Base-by-base conservation (phyloP, 2,329 filamentous ascomycete genomes). In the Ascochyta viciae-villosae region DNA sequence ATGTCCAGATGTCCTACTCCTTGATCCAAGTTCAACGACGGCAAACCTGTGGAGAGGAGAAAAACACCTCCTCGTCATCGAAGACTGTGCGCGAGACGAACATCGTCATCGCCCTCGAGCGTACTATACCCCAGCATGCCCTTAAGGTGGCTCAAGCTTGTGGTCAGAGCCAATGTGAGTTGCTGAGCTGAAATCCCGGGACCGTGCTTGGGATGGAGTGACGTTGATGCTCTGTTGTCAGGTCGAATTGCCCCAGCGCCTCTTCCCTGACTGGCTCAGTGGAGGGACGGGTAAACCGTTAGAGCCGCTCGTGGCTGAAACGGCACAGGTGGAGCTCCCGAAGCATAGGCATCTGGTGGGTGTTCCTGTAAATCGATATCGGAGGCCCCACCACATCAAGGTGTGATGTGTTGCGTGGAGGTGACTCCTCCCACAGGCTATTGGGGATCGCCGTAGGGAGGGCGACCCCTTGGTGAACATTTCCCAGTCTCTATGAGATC, bases 211-310 rank as follows among this genome's bases (percentile, higher is more conserved):
- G 50, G 24, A 35, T 40, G 37, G 33, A 40, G 51, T 71, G 63
- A 70, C 66, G 70, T 68, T 63, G 70, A 72, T 73, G 67, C 15
- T 54, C 29, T 66, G 58, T 64, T 61, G 65, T 67, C 62, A 68
- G 64, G 58, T 67, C 60, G 53, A 58, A 65, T 63, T 60, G 59
- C 24, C 57, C 54, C 42, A 34, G 54, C 50, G 57, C 54, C 50
- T 46, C 50, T 40, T 31, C 46, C 29, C 23, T 61, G 52, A 68
- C 46, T 70, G 65, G 67, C 37, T 54, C 51, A 44, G 61, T 44
- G 29, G 34, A 33, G 52, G 27, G 7, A 48, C 57, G 54, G 57
- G 57, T 42, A 48, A 9, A 52, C 59, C 52, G 58, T 64, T 70
- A 64, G 58, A 57, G 55, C 54, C 51, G 63, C 53, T 63, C 54